These are phyloP conservation scores for Marsdenia floribunda DNA, from an alignment of 257 asterid species.

Conservation along the genomic window DNA sequence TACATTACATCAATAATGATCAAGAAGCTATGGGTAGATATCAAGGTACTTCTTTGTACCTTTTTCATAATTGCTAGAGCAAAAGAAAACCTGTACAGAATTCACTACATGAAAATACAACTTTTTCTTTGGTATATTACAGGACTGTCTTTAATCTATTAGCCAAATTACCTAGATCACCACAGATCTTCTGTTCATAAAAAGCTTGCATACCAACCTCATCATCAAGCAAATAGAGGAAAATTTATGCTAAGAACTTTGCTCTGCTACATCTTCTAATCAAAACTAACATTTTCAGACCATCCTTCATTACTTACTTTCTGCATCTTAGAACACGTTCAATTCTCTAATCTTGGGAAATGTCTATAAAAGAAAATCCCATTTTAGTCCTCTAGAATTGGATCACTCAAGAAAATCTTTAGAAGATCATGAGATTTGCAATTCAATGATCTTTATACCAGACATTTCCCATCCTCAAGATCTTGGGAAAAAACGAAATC, in stretches of 20 bases:
- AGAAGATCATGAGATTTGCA: neutral
- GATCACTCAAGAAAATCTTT: neutral
- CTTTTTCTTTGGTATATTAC: neutral
- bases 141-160: neutral
- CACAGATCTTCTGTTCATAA: neutral
- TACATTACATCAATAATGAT: neutral
- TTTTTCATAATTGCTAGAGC: neutral
- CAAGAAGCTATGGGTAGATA: neutral
- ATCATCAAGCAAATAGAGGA: neutral
- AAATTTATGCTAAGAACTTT: neutral
- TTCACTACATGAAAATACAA: neutral
- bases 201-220: too few species aligned
- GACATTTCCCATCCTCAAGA: neutral
- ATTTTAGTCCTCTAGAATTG: too few species aligned
- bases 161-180: neutral
- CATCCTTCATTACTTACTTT: too few species aligned
- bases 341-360: too few species aligned
- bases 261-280: too few species aligned
- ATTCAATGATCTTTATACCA: neutral
- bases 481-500: neutral
- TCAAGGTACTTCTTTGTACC: neutral
- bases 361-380: too few species aligned
- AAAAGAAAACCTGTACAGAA: constrained; percentile 14
- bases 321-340: too few species aligned
- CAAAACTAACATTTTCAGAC: too few species aligned